These are phyloP conservation scores for Peniophora sp. DNA, from an alignment of 1,284 basidiomycete genomes.

Conservation along the genomic window DNA sequence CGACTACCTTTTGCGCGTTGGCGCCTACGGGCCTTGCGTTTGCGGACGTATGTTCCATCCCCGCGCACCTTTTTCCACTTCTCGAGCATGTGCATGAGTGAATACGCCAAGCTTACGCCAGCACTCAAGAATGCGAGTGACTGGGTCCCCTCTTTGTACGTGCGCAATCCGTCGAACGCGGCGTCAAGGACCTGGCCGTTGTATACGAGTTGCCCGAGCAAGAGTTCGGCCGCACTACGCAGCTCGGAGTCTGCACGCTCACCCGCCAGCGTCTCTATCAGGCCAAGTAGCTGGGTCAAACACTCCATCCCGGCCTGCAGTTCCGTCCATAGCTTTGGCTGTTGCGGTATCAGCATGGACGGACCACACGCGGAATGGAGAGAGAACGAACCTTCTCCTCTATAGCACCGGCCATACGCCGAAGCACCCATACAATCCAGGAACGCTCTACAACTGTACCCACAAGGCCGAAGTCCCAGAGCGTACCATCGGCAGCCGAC, in stretches of 20 bases:
- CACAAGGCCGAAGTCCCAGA: constrained; percentile 68
- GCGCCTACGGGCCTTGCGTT: constrained; percentile 50
- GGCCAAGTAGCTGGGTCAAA: constrained; percentile 79
- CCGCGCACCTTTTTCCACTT: constrained; percentile 70
- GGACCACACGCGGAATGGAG: background rate
- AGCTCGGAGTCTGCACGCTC: constrained; percentile 29
- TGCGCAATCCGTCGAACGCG: constrained; percentile 65
- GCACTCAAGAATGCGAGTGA: constrained; percentile 76
- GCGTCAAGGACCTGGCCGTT: constrained; percentile 89
- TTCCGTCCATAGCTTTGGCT: constrained; percentile 91
- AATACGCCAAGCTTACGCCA: constrained; percentile 75
- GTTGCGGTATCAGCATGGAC: constrained; percentile 1
- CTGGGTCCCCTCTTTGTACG: constrained; percentile 71
- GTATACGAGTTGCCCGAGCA: constrained; percentile 88
- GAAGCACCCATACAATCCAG: constrained; percentile 84
- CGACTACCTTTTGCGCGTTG: constrained; percentile 28
- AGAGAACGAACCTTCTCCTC: constrained; percentile 69
- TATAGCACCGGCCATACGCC: constrained; percentile 79
- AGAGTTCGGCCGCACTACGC: constrained; percentile 65
- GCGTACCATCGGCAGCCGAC: constrained; percentile 20
- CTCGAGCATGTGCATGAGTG: constrained; percentile 81
- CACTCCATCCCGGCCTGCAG: constrained; percentile 91
- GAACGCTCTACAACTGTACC: constrained; percentile 79
- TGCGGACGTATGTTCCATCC: constrained; percentile 61
- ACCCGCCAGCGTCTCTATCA: constrained; percentile 63